Base-by-base conservation (phyloP, 1,284 basidiomycete genomes). In the Pyrrhoderma noxium region DNA sequence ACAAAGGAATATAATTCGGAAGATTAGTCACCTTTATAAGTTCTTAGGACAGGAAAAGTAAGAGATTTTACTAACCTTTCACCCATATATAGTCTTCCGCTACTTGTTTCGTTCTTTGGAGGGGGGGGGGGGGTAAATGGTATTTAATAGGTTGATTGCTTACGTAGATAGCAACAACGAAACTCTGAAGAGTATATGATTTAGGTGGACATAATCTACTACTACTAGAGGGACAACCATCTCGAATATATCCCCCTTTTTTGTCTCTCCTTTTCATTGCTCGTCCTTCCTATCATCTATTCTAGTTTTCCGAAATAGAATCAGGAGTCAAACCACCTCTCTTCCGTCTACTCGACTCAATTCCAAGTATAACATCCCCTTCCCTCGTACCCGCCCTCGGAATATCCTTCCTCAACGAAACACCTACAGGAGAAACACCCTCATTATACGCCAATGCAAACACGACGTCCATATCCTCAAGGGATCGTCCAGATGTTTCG, bases 51-150 rank as follows among this genome's bases (percentile, higher is more conserved):
- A 19, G 45, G 5, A 23, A 21, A 8, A 38, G 51, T 36, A 53
- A 38, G 37, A 56, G n/a, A n/a, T n/a, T n/a, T n/a, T n/a, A n/a
- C n/a, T n/a, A n/a, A 77, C 84, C 84, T 75, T 88, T 85, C 45
- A 89, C 72, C 85, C 85, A 89, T 39, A 78, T 70, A 56, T 85
- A 77, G 0, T 83, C 85, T 55, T 65, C 56, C 2, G 84, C 83
- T 27, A 89, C 62, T 16, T 58, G n/a, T n/a, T n/a, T n/a, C n/a
- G n/a, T n/a, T n/a, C n/a, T n/a, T n/a, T n/a, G n/a, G n/a, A n/a
- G n/a, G n/a, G n/a, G n/a, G n/a, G n/a, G n/a, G n/a, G n/a, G n/a
- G n/a, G n/a, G n/a, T n/a, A n/a, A n/a, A n/a, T n/a, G n/a, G n/a
- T n/a, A n/a, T n/a, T n/a, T n/a, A n/a, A n/a, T n/a, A 19, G 3